phyloP scores from a whole-genome alignment of 441 rosid genomes.

The Lepidium campestre region DNA sequence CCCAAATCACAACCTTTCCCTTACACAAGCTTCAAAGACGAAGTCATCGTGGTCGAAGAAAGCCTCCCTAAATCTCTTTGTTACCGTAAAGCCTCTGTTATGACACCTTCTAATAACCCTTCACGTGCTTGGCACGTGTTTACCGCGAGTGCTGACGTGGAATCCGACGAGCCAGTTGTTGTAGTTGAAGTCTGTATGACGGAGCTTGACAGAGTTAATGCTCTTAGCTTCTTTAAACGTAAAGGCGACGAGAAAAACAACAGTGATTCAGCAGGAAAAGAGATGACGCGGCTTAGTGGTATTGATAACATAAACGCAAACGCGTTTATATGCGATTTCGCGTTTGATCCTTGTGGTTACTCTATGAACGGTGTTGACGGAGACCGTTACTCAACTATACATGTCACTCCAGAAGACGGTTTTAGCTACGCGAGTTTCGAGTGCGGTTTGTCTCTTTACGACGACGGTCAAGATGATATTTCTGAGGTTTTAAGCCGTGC shows the following conservation, averaged over 20 bases:
- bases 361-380: conserved; percentile 92
- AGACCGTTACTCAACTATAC: conserved; percentile 88
- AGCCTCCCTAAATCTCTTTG: conserved; percentile 52
- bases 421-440: conserved; percentile 95
- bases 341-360: conserved; percentile 94
- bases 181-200: conserved; percentile 95
- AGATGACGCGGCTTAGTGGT: conserved; percentile 77
- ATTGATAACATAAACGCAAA: conserved; percentile 58
- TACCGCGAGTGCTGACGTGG: conserved; percentile 51
- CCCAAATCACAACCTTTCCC: conserved; percentile 91
- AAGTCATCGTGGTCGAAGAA: conserved; percentile 58
- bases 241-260: conserved; percentile 40
- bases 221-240: conserved; percentile 54
- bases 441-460: conserved; percentile 53
- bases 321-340: conserved; percentile 77
- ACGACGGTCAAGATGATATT: conserved; percentile 42
- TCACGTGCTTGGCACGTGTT: conserved; percentile 90
- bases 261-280: conserved; percentile 54
- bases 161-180: conserved; percentile 10
- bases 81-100: conserved; percentile 64
- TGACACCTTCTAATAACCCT: conserved; percentile 56
- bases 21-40: conserved; percentile 76
- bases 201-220: conserved; percentile 65
- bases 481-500: conserved; percentile 48
- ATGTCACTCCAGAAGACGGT: conserved; percentile 95